These are phyloP conservation scores for Suhomyces bribrorum DNA, from an alignment of 1,139 yeast species.

Conservation along the genomic window DNA sequence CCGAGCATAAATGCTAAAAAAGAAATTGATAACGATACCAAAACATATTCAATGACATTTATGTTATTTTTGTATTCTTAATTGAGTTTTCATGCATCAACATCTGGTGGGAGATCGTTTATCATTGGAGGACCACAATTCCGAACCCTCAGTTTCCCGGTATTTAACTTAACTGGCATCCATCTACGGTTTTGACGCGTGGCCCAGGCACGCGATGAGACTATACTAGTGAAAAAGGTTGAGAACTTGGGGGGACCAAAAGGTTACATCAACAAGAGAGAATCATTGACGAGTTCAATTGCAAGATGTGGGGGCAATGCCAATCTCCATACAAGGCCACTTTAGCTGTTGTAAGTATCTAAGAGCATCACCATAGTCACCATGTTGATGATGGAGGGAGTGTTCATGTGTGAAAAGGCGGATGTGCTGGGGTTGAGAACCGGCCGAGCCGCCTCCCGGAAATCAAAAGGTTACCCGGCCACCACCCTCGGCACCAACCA, in stretches of 20 bases:
- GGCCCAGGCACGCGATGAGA: neutral
- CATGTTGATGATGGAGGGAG: too few species aligned
- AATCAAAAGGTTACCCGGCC: conserved; percentile 11
- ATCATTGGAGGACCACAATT: neutral
- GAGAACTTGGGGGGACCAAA: neutral
- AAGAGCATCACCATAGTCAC: neutral
- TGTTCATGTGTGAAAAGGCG: conserved; percentile 8
- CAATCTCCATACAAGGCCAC: too few species aligned
- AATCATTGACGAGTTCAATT: too few species aligned
- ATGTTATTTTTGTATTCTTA: neutral
- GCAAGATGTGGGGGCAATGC: too few species aligned
- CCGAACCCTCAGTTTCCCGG: neutral
- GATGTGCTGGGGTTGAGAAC: conserved; percentile 2
- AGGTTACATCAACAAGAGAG: too few species aligned
- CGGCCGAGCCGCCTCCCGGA: conserved; percentile 4
- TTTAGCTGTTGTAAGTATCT: too few species aligned
- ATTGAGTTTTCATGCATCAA: too few species aligned
- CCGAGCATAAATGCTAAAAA: too few species aligned
- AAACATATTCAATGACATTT: too few species aligned
- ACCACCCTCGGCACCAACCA: conserved; percentile 4
- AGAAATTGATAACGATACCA: too few species aligned
- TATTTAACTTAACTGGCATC: neutral
- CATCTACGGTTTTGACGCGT: neutral
- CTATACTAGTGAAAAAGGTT: neutral
- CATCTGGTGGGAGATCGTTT: too few species aligned